Evolutionary conservation across 1,284 basidiomycete species (phyloP).

Genomic region (Cryptococcus sp.): DNA sequence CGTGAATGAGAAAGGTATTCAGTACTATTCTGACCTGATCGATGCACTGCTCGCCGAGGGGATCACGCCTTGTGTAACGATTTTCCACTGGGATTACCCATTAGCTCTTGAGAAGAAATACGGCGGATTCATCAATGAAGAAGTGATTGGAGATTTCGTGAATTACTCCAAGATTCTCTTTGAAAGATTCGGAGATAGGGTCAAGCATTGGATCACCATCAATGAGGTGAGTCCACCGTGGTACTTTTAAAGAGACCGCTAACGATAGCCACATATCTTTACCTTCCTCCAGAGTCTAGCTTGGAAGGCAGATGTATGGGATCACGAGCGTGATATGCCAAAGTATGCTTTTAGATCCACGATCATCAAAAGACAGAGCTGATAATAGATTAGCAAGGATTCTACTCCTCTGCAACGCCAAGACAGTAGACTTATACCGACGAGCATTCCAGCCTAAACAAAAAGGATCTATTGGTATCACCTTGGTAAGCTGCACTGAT

Average conservation of each 20-base stretch:
- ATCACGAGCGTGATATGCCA: slow-evolving; percentile 3
- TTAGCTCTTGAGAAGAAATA: slow-evolving; percentile 64
- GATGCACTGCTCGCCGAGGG: slow-evolving; percentile 60
- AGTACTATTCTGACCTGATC: slow-evolving; percentile 57
- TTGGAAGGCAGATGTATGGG: slow-evolving; percentile 5
- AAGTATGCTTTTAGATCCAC: not conserved
- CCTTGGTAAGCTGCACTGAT: not conserved
- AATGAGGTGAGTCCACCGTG: slow-evolving; percentile 32
- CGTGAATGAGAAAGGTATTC: slow-evolving; percentile 62
- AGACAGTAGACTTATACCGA: slow-evolving; percentile 12
- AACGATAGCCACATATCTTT: slow-evolving; percentile 20
- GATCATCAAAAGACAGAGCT: not conserved
- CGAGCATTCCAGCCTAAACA: slow-evolving; percentile 11
- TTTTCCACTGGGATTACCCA: slow-evolving; percentile 62
- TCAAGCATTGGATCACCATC: slow-evolving; percentile 61
- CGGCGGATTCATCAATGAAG: slow-evolving; percentile 55
- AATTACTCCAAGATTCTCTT: slow-evolving; percentile 66
- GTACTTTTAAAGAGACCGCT: not conserved
- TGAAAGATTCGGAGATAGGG: slow-evolving; percentile 64
- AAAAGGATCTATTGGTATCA: slow-evolving; percentile 16
- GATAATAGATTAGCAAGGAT: not conserved
- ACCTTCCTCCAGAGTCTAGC: slow-evolving; percentile 5
- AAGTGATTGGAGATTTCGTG: slow-evolving; percentile 57
- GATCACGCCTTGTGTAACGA: slow-evolving; percentile 29
- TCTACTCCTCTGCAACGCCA: slow-evolving; percentile 2